These are phyloP conservation scores for Ustilago lituana DNA, from an alignment of 1,284 basidiomycete genomes.

Conservation along the genomic window DNA sequence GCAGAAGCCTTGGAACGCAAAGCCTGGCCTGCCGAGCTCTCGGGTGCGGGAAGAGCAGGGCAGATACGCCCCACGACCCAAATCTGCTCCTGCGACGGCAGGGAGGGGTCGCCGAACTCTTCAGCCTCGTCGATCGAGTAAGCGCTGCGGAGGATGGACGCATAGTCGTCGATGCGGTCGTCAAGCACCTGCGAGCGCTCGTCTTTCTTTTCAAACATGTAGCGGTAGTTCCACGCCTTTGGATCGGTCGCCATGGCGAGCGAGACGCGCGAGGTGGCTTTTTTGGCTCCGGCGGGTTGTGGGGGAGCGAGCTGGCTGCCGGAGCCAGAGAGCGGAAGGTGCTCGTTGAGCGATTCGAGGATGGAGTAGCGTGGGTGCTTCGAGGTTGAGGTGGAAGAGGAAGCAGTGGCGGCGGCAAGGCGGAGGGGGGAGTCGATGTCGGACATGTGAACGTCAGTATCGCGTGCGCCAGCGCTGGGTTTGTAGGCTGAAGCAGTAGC, in stretches of 20 bases:
- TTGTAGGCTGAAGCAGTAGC: constrained; percentile 40
- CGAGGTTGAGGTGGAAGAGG: not conserved
- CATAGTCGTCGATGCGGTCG: constrained; percentile 56
- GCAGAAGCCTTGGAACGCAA: constrained; percentile 10
- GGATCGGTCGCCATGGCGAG: constrained; percentile 62
- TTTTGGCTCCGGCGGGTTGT: constrained; percentile 9
- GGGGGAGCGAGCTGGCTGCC: constrained; percentile 25
- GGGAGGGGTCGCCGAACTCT: constrained; percentile 58
- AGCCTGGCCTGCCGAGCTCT: constrained; percentile 15
- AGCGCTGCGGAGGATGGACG: constrained; percentile 46
- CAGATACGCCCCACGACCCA: constrained; percentile 62
- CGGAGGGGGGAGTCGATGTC: constrained; percentile 40
- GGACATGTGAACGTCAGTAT: constrained; percentile 25
- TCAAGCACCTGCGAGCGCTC: constrained; percentile 58
- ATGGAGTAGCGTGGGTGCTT: constrained; percentile 12
- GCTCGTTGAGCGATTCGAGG: constrained; percentile 56
- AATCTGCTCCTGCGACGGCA: constrained; percentile 56
- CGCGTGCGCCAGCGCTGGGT: not conserved
- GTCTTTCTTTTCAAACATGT: constrained; percentile 66
- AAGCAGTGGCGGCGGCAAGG: not conserved
- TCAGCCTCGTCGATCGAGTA: constrained; percentile 40
- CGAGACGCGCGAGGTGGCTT: constrained; percentile 43
- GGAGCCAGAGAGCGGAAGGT: constrained; percentile 33
- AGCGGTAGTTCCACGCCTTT: constrained; percentile 63
- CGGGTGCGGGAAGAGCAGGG: constrained; percentile 24